Percentiles rank a stretch among this genome's conserved stretches.
phyloP scores from a whole-genome alignment of 768 basidiomycete species.

The Hericium alpestre region DNA sequence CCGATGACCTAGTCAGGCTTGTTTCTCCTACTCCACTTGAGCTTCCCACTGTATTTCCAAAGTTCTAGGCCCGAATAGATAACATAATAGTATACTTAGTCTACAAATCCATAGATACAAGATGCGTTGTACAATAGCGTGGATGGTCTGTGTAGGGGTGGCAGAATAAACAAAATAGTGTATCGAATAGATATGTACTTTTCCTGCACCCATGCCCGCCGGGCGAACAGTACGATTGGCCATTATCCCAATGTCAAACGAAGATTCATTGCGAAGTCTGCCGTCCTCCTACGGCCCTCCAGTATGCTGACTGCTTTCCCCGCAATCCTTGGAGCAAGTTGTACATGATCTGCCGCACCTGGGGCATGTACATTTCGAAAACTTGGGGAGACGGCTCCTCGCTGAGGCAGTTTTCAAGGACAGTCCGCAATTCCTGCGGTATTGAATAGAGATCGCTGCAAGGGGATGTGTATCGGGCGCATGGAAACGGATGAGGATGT shows the following conservation, averaged over 20 bases:
- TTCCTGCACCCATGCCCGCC: no score
- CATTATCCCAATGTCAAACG: no score
- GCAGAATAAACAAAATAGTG: no score
- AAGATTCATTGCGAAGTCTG: not conserved
- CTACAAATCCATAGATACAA: not conserved
- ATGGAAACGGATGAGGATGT: slow-evolving; percentile 4
- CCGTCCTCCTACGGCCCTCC: slow-evolving; percentile 14
- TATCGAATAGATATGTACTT: no score
- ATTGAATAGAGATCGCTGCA: slow-evolving; percentile 30
- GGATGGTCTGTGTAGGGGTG: no score
- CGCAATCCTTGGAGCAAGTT: slow-evolving; percentile 32
- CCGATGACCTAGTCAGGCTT: no score
- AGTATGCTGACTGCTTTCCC: slow-evolving; percentile 32
- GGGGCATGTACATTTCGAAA: slow-evolving; percentile 28
- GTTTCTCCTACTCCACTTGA: no score
- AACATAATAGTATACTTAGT: not conserved
- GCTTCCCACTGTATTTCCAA: no score
- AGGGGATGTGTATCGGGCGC: slow-evolving; percentile 1
- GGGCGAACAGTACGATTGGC: no score
- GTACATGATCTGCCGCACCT: slow-evolving; percentile 25
- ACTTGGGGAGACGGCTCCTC: slow-evolving; percentile 26
- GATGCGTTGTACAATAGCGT: not conserved
- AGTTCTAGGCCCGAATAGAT: not conserved
- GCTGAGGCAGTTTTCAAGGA: slow-evolving; percentile 34
- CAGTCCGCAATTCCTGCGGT: slow-evolving; percentile 26